Evolutionary conservation across 805 yeast genomes (phyloP), one percentile per base, ranked within the genome.

Genomic region (Kregervanrija fluxuum): DNA sequence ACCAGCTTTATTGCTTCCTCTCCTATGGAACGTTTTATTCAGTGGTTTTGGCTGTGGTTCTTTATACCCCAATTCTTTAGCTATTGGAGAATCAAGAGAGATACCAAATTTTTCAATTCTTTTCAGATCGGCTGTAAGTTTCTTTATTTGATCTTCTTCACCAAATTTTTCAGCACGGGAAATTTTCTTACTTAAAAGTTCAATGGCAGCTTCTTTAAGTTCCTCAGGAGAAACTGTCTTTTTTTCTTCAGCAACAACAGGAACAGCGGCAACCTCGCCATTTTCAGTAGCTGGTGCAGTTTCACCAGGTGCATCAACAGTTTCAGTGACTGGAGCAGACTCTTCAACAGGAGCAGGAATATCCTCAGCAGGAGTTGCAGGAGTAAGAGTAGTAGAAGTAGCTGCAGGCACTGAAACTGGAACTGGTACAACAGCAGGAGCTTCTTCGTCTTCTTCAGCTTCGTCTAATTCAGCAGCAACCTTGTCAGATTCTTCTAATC

Each of bases 71-170:
- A 84, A 69, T 56, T 83, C 89, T 50, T 67, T 69, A 33, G 88
- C 89, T 52, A 84, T 64, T 9, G 81, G 74, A 35, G 85, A 79
- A 46, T 80, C 80, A 33, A 71, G 60, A 49, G 80, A 83, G 41
- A 87, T 77, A 30, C 97, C 98, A 59, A 88, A 90, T 68, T 86
- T 88, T 60, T 82, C 82, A 50, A 89, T 78, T 59, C 95, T 77
- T 33, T 71, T 71, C 54, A 88, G 67, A 48, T 77, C 81, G 49
- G 76, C 79, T 56, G 77, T 77, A 40, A 84, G 76, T 34, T 70
- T 70, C 22, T 76, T 74, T 15, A 66, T 67, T 30, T 55, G 60
- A 11, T 67, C 66, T 42, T 81, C 88, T 49, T 72, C 75, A 16
- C 91, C 93, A 55, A 89, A 90, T 61, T 86, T 85, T 58, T 77